Percentiles rank a stretch among this genome's conserved stretches.
These are phyloP conservation scores for rapeseed (Brassica napus) DNA, from an alignment of 345 rosid species.

Conservation along the genomic window DNA sequence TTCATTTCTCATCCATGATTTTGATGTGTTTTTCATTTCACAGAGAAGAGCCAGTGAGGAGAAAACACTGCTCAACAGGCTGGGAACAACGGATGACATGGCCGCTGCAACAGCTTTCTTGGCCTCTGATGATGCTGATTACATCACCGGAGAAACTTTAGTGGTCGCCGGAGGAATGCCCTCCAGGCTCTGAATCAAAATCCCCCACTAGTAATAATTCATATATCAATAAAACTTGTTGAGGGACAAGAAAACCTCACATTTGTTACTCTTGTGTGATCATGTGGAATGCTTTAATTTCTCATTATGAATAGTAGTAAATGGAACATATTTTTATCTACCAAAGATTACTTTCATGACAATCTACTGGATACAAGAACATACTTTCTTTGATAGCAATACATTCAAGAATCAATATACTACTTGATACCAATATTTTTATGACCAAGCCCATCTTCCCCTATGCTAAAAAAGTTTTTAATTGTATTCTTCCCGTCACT, in stretches of 20 bases:
- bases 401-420: background rate
- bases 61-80: constrained; percentile 61
- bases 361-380: background rate
- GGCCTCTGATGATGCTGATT: constrained; percentile 75
- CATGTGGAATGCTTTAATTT: background rate
- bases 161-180: constrained; percentile 83
- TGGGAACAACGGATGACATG: constrained; percentile 74
- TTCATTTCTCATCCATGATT: background rate
- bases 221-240: background rate
- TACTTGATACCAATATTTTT: background rate
- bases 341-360: background rate
- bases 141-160: constrained; percentile 73
- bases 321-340: background rate
- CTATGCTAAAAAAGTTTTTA: too few relatives aligned
- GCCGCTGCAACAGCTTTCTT: constrained; percentile 71
- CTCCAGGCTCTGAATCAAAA: constrained; percentile 55
- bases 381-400: background rate
- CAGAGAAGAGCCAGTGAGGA: constrained; percentile 31
- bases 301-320: background rate
- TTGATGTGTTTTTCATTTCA: constrained; percentile 17
- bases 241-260: background rate
- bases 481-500: too few relatives aligned
- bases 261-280: background rate
- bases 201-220: background rate
- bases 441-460: too few relatives aligned